Conservation (phyloP, 169 alveolate species). For the Besnoitia besnoiti region DNA sequence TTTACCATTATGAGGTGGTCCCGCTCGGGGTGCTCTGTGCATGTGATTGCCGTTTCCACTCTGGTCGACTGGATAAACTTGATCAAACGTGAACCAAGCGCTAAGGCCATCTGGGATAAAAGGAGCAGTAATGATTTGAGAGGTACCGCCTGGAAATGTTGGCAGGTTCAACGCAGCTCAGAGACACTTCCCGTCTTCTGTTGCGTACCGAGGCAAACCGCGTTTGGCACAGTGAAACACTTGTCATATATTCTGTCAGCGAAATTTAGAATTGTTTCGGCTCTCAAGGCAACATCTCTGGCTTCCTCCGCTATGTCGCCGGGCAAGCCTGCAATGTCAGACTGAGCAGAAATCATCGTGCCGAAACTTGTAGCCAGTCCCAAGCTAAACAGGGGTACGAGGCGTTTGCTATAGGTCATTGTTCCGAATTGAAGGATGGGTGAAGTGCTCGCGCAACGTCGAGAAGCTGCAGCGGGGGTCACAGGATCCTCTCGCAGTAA, state of each 20-base stretch:
- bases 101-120: conserved; percentile 61
- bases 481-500: neutral
- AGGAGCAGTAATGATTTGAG: conserved; percentile 39
- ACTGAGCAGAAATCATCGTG: neutral
- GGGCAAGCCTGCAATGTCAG: neutral
- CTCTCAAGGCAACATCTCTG: neutral
- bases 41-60: conserved; percentile 71
- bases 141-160: conserved; percentile 44
- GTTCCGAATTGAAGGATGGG: neutral
- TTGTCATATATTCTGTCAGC: conserved; percentile 57
- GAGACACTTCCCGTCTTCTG: too few relatives aligned
- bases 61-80: conserved; percentile 66
- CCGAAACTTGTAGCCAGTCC: neutral
- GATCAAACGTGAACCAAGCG: conserved; percentile 69
- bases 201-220: conserved; percentile 60
- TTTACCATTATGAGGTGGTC: conserved; percentile 66
- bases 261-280: conserved; percentile 54
- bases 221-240: conserved; percentile 58
- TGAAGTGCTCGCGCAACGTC: neutral
- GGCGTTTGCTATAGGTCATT: neutral
- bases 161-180: too few relatives aligned
- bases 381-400: neutral
- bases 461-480: conserved; percentile 19
- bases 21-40: conserved; percentile 68
- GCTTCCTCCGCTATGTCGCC: neutral